Evolutionary conservation across 805 yeast species (phyloP).

Genomic region (Lachancea dasiensis): DNA sequence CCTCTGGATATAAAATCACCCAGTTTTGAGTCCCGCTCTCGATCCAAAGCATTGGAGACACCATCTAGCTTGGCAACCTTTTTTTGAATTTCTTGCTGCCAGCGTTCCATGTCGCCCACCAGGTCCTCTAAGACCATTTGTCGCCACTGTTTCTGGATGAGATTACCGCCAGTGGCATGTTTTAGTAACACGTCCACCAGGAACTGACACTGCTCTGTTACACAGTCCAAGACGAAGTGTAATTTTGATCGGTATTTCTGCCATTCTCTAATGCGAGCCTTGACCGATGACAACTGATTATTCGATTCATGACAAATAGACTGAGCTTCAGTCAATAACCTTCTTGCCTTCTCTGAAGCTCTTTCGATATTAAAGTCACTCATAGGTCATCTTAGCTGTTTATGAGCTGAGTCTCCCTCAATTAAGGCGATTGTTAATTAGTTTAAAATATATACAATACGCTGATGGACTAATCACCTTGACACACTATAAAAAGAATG

Average conservation of each 20-base stretch:
- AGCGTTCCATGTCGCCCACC: slow-evolving; percentile 21
- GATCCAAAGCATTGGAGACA: slow-evolving; percentile 34
- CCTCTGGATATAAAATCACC: slow-evolving; percentile 46
- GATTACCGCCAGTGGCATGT: slow-evolving; percentile 29
- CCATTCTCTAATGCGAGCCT: slow-evolving; percentile 35
- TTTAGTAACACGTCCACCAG: slow-evolving; percentile 30
- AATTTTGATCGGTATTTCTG: slow-evolving; percentile 40
- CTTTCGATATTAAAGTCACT: slow-evolving; percentile 14
- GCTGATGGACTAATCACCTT: too few relatives aligned
- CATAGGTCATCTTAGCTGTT: slow-evolving; percentile 8
- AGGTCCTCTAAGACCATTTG: slow-evolving; percentile 18
- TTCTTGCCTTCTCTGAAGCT: slow-evolving; percentile 45
- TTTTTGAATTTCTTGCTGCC: slow-evolving; percentile 32
- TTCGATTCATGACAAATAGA: slow-evolving; percentile 48
- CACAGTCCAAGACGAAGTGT: slow-evolving; percentile 41
- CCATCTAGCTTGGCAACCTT: slow-evolving; percentile 33
- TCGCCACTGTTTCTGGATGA: slow-evolving; percentile 24
- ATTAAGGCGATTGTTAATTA: too few relatives aligned
- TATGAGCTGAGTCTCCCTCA: slow-evolving; percentile 23
- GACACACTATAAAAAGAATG: too few relatives aligned
- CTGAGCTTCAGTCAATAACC: slow-evolving; percentile 44
- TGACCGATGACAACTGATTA: slow-evolving; percentile 33
- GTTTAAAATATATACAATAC: too few relatives aligned
- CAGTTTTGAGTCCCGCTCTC: slow-evolving; percentile 24
- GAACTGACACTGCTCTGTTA: slow-evolving; percentile 42